Conservation (phyloP, 495 filamentous ascomycete genomes). For the Penicillium tannophilum region DNA sequence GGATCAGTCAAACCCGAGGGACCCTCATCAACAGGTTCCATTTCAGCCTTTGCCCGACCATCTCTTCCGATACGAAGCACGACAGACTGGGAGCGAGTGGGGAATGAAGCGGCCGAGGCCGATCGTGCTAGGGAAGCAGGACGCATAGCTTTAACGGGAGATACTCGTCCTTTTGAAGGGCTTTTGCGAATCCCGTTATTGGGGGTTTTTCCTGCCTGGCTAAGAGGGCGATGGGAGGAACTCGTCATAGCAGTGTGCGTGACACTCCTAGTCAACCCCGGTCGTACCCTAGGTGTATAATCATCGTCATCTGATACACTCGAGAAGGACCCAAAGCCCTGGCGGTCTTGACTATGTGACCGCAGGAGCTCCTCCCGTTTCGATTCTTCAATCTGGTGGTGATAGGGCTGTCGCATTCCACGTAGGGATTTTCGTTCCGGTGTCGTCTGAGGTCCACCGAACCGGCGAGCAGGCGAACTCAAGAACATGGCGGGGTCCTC, state of each 20-base stretch:
- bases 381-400: conserved; percentile 60
- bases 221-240: conserved; percentile 31
- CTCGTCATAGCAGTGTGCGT: conserved; percentile 44
- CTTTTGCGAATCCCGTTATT: conserved; percentile 47
- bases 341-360: conserved; percentile 24
- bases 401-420: conserved; percentile 54
- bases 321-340: conserved; percentile 14
- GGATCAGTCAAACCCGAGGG: conserved; percentile 44
- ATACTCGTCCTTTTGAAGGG: conserved; percentile 46
- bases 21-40: conserved; percentile 56
- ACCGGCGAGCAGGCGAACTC: conserved; percentile 52
- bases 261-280: conserved; percentile 61
- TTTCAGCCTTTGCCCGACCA: conserved; percentile 72
- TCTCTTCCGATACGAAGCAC: conserved; percentile 72
- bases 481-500: conserved; percentile 61
- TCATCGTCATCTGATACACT: conserved; percentile 43
- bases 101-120: conserved; percentile 35
- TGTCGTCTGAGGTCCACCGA: conserved; percentile 45
- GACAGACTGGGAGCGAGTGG: conserved; percentile 50
- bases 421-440: conserved; percentile 34
- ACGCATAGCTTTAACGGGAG: conserved; percentile 41
- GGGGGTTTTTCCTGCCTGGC: conserved; percentile 37
- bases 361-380: conserved; percentile 54
- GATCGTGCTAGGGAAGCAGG: conserved; percentile 33
- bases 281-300: conserved; percentile 48